Base-by-base conservation (phyloP, 106 monocot species). In the Dioscorea dumetorum region DNA sequence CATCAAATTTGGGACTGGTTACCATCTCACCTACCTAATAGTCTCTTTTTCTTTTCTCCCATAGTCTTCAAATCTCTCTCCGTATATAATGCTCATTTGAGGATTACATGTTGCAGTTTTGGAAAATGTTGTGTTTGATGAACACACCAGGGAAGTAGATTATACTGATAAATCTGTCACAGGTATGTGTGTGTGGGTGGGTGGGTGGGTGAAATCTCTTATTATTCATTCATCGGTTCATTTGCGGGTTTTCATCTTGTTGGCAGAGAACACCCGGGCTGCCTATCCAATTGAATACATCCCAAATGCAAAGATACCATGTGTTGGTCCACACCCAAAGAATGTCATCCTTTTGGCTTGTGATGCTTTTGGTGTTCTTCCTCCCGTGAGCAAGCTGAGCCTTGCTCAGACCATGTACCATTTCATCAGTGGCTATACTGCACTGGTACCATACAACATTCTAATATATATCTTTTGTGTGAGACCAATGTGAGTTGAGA, bases 341-440 rank as follows among this genome's bases (percentile, higher is more conserved):
- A 95, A 95, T 69, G 91, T 95, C 34, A 95, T 95, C 48, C 88
- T 95, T 50, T 61, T 95, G 70, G 94, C 94, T 3, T 95, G 94
- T 66, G 94, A 95, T 74, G 94, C 94, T 2, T 95, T 95, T 33
- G 94, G 91, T 13, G 94, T 94, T 23, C 90, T 94, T 32, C 94
- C 94, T 32, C 94, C 94, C 8, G 94, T 94, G 31, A 91, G 91
- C 82, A 91, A 91, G 83, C 85, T 95, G 58, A 95, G 57, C 77
- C 66, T 95, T 48, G 76, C 94, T 21, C 94, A 95, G 77, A 95
- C 94, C 59, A 95, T 95, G 94, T 95, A 95, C 76, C 94, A 95
- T 61, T 95, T 95, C 81, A 91, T 95, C 76, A 91, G 85, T 56
- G 94, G 94, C 62, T 95, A 95, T 79, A 95, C 90, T 54, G 91